Conservation (phyloP, 441 rosid genomes). For the Syzygium malaccense region DNA sequence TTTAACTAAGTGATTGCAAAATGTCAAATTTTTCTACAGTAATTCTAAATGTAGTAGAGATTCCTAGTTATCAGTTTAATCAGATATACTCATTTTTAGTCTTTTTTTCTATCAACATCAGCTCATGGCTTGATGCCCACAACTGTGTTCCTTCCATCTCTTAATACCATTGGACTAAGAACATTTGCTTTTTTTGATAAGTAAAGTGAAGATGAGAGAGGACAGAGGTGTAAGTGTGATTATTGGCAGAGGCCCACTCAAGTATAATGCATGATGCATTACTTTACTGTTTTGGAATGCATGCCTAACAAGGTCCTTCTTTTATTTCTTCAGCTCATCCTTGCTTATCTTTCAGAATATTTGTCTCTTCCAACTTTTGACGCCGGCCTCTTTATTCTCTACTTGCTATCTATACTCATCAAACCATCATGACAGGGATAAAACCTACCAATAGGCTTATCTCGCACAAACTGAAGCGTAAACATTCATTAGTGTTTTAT, state of each 20-base stretch:
- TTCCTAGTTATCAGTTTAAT: neutral
- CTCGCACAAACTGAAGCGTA: neutral
- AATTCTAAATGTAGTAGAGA: neutral
- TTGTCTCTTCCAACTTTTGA: neutral
- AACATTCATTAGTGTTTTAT: neutral
- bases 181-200: neutral
- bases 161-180: neutral
- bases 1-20: neutral
- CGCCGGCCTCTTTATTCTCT: neutral
- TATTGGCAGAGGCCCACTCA: neutral
- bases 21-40: neutral
- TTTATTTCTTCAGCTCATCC: neutral
- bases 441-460: neutral
- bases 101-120: neutral
- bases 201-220: neutral
- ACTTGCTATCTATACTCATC: neutral
- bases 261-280: neutral
- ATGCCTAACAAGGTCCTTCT: neutral
- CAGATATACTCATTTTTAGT: neutral
- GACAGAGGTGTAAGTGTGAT: neutral
- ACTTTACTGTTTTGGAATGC: neutral
- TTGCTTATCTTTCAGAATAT: neutral
- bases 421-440: neutral
- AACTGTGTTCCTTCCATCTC: neutral
- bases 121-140: neutral